These are phyloP conservation scores for Leccinum barrowsii DNA, from an alignment of 768 basidiomycete genomes.

Conservation along the genomic window DNA sequence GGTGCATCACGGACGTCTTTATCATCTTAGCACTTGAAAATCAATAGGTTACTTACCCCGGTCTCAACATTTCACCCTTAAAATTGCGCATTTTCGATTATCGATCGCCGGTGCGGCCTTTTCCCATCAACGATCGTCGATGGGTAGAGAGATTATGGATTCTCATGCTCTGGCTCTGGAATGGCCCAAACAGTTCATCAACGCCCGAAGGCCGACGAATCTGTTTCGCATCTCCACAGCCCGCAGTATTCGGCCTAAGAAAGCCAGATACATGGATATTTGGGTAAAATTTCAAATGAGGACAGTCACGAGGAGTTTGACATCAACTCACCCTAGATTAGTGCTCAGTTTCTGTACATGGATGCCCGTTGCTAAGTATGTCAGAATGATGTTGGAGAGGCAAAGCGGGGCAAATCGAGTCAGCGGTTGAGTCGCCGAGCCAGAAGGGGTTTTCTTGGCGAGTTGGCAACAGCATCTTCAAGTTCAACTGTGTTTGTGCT, in stretches of 20 bases:
- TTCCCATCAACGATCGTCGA: too few species aligned
- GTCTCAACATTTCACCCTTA: too few species aligned
- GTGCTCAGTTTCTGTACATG: slow-evolving; percentile 9
- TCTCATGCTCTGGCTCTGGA: slow-evolving; percentile 1
- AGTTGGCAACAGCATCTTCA: slow-evolving; percentile 19
- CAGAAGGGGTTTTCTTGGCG: slow-evolving; percentile 14
- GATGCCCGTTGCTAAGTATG: slow-evolving; percentile 20
- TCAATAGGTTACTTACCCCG: too few species aligned
- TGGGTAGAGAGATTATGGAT: too few species aligned
- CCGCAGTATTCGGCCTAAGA: slow-evolving; percentile 18
- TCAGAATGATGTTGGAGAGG: slow-evolving; percentile 12
- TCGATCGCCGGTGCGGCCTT: too few species aligned
- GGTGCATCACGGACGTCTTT: too few species aligned
- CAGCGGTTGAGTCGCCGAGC: slow-evolving; percentile 26
- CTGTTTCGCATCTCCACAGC: slow-evolving; percentile 27
- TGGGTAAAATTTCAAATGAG: slow-evolving; percentile 11
- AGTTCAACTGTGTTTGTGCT: slow-evolving; percentile 2
- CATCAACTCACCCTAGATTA: slow-evolving; percentile 21
- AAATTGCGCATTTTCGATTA: too few species aligned
- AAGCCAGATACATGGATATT: slow-evolving; percentile 17
- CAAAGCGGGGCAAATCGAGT: slow-evolving; percentile 18
- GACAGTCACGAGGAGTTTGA: slow-evolving; percentile 16
- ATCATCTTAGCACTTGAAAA: too few species aligned
- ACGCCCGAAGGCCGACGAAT: slow-evolving; percentile 16
- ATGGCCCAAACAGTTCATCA: slow-evolving; percentile 10